Evolutionary conservation across 1,284 basidiomycete genomes (phyloP), one percentile per base, ranked within the genome.

Genomic region (Somion occarium): DNA sequence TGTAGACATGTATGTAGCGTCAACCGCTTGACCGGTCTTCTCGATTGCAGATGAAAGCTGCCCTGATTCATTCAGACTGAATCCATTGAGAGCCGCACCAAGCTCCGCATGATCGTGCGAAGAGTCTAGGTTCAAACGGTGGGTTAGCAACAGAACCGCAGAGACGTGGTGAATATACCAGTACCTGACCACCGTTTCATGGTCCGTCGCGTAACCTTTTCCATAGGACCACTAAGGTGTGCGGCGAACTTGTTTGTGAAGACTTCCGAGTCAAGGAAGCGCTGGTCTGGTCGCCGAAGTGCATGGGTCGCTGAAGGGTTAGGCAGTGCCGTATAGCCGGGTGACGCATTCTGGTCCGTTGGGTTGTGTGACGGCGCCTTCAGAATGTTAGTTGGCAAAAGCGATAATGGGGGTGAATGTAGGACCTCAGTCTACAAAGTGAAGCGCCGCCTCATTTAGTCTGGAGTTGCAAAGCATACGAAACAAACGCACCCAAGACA

Each of bases 201-300:
- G 7, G 88, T 80, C 51, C 95, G 75, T 38, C 96, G 81, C 38
- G 97, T 96, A 24, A 98, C 91, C 69, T 94, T 98, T 69, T 99
- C 97, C 88, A 99, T 91, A 2, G 85, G 91, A 1, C 91, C 89
- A 53, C 80, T 79, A 54, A 99, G 75, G 71, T 99, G 97, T 48
- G 85, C 85, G 44, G 93, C 88, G 67, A 99, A 99, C 68, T 97
- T 98, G 67, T 88, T 85, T 3, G 97, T 99, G 69, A 99, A 99
- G 2, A 85, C 82, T 68, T 99, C 97, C 1, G 93, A 96, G 66
- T 99, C 97, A 30, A 91, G 75, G 72, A 99, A 99, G 13, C 95
- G 83, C 65, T 93, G 92, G 65, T 98, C 95, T 11, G 94, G 92
- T 54, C 85, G 78, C 48, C 91, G 83, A 23, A 98, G 72, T 2